phyloP scores from a whole-genome alignment of 441 rosid species.

The Jatropha multifida region DNA sequence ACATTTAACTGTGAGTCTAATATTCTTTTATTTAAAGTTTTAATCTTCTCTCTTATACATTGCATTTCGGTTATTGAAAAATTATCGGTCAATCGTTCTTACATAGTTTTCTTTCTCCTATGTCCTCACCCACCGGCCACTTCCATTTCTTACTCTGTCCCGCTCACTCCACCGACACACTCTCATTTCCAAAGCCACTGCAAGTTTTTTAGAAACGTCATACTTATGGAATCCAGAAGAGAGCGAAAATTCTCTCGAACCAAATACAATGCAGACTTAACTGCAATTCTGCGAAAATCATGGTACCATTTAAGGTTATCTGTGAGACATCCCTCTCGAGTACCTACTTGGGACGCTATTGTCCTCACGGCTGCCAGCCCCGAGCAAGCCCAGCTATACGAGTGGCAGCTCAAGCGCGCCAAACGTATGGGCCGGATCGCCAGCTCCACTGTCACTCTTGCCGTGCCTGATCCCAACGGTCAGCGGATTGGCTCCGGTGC shows the following conservation, averaged over 20 bases:
- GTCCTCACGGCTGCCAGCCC: conserved; percentile 97
- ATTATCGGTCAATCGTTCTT: not conserved
- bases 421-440: conserved; percentile 82
- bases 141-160: not conserved
- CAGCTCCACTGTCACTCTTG: conserved; percentile 71
- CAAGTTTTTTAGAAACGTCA: not conserved
- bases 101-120: not conserved
- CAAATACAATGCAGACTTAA: conserved; percentile 44
- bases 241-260: conserved; percentile 25
- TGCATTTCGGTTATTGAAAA: not conserved
- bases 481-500: conserved; percentile 96
- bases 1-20: too few species aligned
- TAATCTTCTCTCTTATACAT: not conserved
- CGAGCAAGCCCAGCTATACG: conserved; percentile 87
- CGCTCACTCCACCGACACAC: not conserved
- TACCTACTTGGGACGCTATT: conserved; percentile 94
- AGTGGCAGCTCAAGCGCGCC: conserved; percentile 90
- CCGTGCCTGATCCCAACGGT: conserved; percentile 88
- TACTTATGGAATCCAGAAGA: conserved; percentile 27
- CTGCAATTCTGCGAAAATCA: conserved; percentile 66
- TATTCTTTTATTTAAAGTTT: not conserved
- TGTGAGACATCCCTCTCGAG: conserved; percentile 82
- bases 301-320: conserved; percentile 93
- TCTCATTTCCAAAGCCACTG: not conserved
- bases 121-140: not conserved